phyloP scores from a whole-genome alignment of 495 filamentous ascomycete genomes.

The Hyaloscypha variabilis region DNA sequence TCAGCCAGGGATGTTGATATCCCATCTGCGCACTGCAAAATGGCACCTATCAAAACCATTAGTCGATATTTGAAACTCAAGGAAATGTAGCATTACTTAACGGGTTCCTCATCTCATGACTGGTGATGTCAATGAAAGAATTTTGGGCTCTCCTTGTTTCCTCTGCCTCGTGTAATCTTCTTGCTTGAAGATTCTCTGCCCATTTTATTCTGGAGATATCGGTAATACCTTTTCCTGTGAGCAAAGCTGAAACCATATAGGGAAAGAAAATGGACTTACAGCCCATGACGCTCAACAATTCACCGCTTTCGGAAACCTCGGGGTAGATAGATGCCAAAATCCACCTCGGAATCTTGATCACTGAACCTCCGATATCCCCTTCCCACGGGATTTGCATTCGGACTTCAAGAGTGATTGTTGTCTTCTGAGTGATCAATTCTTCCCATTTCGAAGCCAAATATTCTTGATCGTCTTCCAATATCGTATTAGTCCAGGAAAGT shows the following conservation, averaged over 20 bases:
- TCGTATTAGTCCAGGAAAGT: slow-evolving; percentile 13
- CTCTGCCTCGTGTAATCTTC: slow-evolving; percentile 62
- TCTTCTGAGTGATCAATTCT: slow-evolving; percentile 5
- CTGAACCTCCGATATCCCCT: slow-evolving; percentile 5
- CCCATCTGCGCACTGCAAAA: slow-evolving; percentile 74
- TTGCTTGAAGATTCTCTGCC: slow-evolving; percentile 64
- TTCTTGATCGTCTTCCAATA: slow-evolving; percentile 9
- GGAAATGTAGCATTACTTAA: slow-evolving; percentile 36
- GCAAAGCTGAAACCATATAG: neutral
- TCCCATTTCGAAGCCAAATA: slow-evolving; percentile 10
- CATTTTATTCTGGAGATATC: slow-evolving; percentile 59
- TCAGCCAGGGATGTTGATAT: slow-evolving; percentile 18
- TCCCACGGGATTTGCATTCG: slow-evolving; percentile 13
- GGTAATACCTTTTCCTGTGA: slow-evolving; percentile 39
- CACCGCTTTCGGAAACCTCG: slow-evolving; percentile 7
- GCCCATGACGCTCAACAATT: slow-evolving; percentile 7
- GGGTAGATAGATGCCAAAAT: slow-evolving; percentile 11
- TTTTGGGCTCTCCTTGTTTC: slow-evolving; percentile 71
- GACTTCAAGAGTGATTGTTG: slow-evolving; percentile 1
- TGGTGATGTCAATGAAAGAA: slow-evolving; percentile 88
- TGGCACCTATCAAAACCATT: slow-evolving; percentile 50
- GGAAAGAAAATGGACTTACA: slow-evolving; percentile 1
- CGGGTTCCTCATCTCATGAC: slow-evolving; percentile 85
- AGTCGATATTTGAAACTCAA: neutral
- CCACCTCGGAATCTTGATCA: slow-evolving; percentile 6